These are phyloP conservation scores for Marasmius oreades DNA, from an alignment of 1,284 basidiomycete species.

Conservation along the genomic window DNA sequence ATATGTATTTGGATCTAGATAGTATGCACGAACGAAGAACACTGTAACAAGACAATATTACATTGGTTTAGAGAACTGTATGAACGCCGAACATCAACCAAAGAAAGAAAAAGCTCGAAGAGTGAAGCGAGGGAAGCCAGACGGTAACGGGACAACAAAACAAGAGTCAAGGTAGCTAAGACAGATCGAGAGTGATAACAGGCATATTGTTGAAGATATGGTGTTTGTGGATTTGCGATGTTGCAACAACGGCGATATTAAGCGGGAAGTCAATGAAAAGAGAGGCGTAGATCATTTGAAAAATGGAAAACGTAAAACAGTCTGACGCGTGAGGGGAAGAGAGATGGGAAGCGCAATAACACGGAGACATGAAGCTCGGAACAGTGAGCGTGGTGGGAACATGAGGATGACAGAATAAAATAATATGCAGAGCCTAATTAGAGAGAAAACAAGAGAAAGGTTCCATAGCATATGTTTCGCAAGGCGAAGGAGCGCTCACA, in stretches of 20 bases:
- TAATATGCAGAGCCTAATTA: too few relatives aligned
- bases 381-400: too few relatives aligned
- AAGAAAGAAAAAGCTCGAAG: neutral
- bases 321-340: neutral
- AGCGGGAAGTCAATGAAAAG: neutral
- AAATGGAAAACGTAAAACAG: neutral
- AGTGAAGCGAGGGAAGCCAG: neutral
- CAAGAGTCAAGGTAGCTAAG: neutral
- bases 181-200: neutral
- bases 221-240: too few relatives aligned
- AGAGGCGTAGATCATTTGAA: neutral
- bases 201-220: too few relatives aligned
- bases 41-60: too few relatives aligned
- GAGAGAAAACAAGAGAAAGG: neutral
- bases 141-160: conserved; percentile 3
- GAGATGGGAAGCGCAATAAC: neutral
- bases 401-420: too few relatives aligned
- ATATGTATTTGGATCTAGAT: too few relatives aligned
- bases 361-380: neutral
- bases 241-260: too few relatives aligned
- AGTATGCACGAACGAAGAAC: too few relatives aligned
- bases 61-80: too few relatives aligned
- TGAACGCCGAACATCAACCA: neutral
- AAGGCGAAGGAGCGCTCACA: neutral
- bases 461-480: neutral